phyloP scores from a whole-genome alignment of 371 early-diverging fungal species.

The Apophysomyces ossiformis region DNA sequence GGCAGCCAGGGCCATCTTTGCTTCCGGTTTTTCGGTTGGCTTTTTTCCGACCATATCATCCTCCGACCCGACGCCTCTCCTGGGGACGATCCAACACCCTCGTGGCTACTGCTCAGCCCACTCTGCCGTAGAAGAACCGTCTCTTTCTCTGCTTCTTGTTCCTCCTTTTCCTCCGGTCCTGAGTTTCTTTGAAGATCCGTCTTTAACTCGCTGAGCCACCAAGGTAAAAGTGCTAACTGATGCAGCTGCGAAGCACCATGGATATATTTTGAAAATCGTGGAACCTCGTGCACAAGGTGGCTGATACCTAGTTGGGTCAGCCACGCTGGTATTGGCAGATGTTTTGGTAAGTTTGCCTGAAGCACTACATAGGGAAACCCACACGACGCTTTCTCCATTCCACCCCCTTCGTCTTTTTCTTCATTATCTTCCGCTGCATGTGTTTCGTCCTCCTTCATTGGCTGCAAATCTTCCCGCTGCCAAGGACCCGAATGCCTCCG shows the following conservation, averaged over 20 bases:
- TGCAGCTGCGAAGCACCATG: constrained; percentile 95
- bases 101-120: neutral
- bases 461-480: too few relatives aligned
- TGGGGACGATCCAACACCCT: too few relatives aligned
- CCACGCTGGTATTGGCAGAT: constrained; percentile 91
- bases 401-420: neutral
- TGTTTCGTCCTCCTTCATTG: too few relatives aligned
- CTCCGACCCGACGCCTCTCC: too few relatives aligned
- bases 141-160: too few relatives aligned
- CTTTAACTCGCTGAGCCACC: constrained; percentile 95
- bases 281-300: constrained; percentile 94
- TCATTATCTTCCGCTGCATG: too few relatives aligned
- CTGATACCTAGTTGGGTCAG: constrained; percentile 83
- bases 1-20: neutral
- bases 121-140: neutral
- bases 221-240: constrained; percentile 86
- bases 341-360: constrained; percentile 95
- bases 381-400: constrained; percentile 34
- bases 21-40: neutral
- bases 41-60: constrained; percentile 1
- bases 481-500: neutral
- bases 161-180: constrained; percentile 15
- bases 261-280: constrained; percentile 98
- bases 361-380: constrained; percentile 97
- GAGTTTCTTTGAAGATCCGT: constrained; percentile 83